Evolutionary conservation across 208 protist species (phyloP).

Genomic region (Lotmaria passim): DNA sequence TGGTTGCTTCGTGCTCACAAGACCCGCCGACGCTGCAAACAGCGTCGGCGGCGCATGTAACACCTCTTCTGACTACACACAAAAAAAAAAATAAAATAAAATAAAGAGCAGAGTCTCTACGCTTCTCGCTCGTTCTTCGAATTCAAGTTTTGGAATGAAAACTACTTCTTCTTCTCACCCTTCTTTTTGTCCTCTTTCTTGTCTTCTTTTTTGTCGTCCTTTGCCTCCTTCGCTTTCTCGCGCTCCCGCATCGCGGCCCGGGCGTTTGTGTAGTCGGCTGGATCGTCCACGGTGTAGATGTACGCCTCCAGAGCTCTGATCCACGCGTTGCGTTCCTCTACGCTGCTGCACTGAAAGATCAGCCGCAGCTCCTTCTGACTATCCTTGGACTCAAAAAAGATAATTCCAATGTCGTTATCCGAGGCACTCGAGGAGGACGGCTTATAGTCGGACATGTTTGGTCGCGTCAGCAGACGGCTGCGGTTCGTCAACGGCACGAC

Average conservation of each 20-base stretch:
- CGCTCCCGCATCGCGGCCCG: conserved; percentile 2
- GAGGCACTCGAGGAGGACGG: conserved; percentile 31
- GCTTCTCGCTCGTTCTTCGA: too few species aligned
- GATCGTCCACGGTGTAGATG: conserved; percentile 48
- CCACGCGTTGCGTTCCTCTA: conserved; percentile 37
- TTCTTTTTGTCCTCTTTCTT: conserved; percentile 7
- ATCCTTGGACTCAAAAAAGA: conserved; percentile 45
- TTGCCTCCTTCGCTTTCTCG: conserved; percentile 26
- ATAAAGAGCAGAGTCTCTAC: too few species aligned
- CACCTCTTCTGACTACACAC: too few species aligned
- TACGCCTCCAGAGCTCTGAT: conserved; percentile 46
- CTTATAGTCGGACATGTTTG: conserved; percentile 43
- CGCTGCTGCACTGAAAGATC: conserved; percentile 45
- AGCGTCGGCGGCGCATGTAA: too few species aligned
- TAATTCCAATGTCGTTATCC: conserved; percentile 38
- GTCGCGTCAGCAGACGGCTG: conserved; percentile 47
- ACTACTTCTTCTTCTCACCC: conserved; percentile 16
- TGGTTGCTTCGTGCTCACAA: too few species aligned
- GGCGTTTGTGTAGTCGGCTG: conserved; percentile 38
- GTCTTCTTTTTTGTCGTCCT: conserved; percentile 17
- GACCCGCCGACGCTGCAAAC: too few species aligned
- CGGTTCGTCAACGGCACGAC: conserved; percentile 39
- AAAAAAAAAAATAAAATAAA: too few species aligned
- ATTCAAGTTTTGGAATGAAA: too few species aligned
- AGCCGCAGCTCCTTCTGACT: conserved; percentile 41